A percentile compares a stretch with the other conserved stretches of the same genome.
Evolutionary conservation across 2,329 filamentous ascomycete species (phyloP).

Genomic region (Penicillium thymicola): DNA sequence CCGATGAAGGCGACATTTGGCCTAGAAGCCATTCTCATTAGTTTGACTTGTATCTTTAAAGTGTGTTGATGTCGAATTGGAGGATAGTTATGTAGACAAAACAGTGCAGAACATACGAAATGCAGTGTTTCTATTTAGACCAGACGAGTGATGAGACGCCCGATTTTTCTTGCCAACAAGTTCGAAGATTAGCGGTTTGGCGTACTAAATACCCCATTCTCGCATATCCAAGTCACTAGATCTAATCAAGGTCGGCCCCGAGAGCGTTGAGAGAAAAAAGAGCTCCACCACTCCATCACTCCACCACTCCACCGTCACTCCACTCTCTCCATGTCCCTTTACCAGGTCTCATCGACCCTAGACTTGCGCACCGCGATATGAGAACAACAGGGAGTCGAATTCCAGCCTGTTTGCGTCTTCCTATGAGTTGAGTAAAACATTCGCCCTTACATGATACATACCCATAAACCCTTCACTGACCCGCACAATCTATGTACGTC

Average conservation of each 20-base stretch:
- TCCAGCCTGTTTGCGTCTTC: too few species aligned
- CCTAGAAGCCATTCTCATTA: conserved; percentile 2
- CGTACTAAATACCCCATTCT: not conserved
- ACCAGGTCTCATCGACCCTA: not conserved
- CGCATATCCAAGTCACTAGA: not conserved
- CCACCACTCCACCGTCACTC: not conserved
- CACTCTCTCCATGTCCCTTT: not conserved
- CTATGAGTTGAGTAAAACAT: too few species aligned
- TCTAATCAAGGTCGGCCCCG: not conserved
- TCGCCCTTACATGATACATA: too few species aligned
- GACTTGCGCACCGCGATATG: too few species aligned
- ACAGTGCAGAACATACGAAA: not conserved
- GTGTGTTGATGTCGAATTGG: not conserved
- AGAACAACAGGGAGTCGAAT: too few species aligned
- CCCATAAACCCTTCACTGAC: too few species aligned
- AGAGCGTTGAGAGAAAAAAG: not conserved
- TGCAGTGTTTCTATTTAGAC: not conserved
- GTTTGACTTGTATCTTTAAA: not conserved
- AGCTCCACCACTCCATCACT: conserved; percentile 3
- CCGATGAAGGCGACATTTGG: conserved; percentile 38
- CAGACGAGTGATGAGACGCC: not conserved
- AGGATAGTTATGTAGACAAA: not conserved
- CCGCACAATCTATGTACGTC: too few species aligned
- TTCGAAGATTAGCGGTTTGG: not conserved
- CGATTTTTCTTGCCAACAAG: not conserved